Evolutionary conservation across 129 eudicot species (phyloP).

Genomic region (Chrysanthemum lavandulifolium): DNA sequence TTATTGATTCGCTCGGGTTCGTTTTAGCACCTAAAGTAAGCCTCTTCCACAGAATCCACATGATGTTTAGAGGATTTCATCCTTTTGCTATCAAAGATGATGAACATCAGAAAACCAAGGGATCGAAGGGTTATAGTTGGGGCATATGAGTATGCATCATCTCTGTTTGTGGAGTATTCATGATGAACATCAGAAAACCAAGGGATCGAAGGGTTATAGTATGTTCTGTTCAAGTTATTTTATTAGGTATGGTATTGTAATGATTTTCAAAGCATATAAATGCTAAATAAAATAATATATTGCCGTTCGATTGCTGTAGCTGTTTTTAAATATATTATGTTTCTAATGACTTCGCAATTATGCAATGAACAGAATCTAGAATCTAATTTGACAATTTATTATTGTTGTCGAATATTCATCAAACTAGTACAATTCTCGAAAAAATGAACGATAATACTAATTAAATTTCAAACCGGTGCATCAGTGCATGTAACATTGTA

Average conservation of each 20-base stretch:
- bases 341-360: not conserved
- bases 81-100: not conserved
- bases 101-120: conserved; percentile 6
- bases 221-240: not conserved
- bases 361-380: not conserved
- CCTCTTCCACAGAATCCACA: conserved; percentile 29
- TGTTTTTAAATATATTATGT: not conserved
- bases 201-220: conserved; percentile 10
- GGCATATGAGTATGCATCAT: conserved; percentile 7
- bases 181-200: not conserved
- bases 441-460: no score
- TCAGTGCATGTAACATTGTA: no score
- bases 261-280: not conserved
- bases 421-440: not conserved
- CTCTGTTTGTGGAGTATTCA: not conserved
- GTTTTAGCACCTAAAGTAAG: conserved; percentile 28
- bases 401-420: not conserved
- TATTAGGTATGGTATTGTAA: not conserved
- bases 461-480: no score
- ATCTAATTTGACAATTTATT: not conserved
- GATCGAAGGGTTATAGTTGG: conserved; percentile 4
- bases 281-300: conserved; percentile 8
- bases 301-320: not conserved
- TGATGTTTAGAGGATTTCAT: conserved; percentile 31
- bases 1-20: conserved; percentile 53